Evolutionary conservation across 352 stramenopile genomes (phyloP).

Genomic region (Globisporangium nodosum): DNA sequence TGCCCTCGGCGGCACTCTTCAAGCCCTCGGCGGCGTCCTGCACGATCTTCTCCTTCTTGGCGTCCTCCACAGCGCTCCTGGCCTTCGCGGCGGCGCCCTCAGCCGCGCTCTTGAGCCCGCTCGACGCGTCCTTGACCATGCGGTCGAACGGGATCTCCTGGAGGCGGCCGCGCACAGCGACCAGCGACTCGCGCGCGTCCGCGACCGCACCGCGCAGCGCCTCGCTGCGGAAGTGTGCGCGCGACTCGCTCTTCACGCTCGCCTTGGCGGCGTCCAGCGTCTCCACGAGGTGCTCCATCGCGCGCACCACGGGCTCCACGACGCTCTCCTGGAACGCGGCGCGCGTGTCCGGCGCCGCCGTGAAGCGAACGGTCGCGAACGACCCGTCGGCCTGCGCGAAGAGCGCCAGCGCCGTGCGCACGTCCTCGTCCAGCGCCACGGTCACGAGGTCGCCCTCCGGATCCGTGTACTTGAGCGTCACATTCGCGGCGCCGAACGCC

Average conservation of each 20-base stretch:
- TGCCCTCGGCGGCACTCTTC: constrained; percentile 7
- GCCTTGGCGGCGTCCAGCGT: constrained; percentile 65
- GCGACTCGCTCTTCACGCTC: constrained; percentile 60
- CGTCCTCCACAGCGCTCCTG: constrained; percentile 4
- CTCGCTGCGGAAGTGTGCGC: constrained; percentile 36
- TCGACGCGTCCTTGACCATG: constrained; percentile 57
- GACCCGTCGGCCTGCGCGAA: constrained; percentile 30
- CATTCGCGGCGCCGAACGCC: constrained; percentile 44
- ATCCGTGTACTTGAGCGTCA: constrained; percentile 80
- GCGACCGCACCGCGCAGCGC: constrained; percentile 44
- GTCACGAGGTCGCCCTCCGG: constrained; percentile 60
- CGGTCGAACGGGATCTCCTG: constrained; percentile 83
- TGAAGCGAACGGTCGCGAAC: constrained; percentile 58
- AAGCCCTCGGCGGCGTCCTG: constrained; percentile 7
- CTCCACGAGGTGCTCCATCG: constrained; percentile 72
- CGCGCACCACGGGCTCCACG: constrained; percentile 63
- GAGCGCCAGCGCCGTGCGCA: constrained; percentile 51
- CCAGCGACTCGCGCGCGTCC: constrained; percentile 47
- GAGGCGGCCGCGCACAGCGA: constrained; percentile 38
- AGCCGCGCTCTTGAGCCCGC: constrained; percentile 6
- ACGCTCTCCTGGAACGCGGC: constrained; percentile 73
- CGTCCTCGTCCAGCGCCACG: constrained; percentile 58
- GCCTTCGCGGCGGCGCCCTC: constrained; percentile 5
- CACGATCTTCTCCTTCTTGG: constrained; percentile 10
- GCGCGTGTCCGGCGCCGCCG: constrained; percentile 46